Percentiles rank a stretch among this genome's conserved stretches.
phyloP scores from a whole-genome alignment of 179 eudicot species.

The Silene vulgaris region DNA sequence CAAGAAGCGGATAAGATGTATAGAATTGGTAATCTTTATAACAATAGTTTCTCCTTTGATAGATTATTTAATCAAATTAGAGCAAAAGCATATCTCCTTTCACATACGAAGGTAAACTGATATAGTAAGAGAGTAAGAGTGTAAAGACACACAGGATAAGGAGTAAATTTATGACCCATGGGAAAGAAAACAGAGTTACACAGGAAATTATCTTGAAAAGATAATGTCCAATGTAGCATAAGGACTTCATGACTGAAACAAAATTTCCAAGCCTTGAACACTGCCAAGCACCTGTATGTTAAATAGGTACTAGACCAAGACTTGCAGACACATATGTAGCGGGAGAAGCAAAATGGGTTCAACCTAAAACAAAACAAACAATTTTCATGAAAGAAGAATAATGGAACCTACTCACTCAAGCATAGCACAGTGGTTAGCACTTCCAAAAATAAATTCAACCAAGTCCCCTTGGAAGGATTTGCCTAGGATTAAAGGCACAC shows the following conservation, averaged over 20 bases:
- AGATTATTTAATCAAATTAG: not conserved
- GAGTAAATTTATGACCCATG: not conserved
- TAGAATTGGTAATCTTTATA: not conserved
- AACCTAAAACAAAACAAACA: slow-evolving; percentile 4
- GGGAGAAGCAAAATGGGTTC: not conserved
- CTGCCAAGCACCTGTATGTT: not conserved
- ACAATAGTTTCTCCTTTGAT: not conserved
- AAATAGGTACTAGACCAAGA: not conserved
- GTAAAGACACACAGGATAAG: not conserved
- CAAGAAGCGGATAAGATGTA: slow-evolving; percentile 1
- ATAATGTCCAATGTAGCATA: not conserved
- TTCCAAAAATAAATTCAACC: too few species aligned
- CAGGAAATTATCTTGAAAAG: not conserved
- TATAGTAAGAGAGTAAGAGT: not conserved
- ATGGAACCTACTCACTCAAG: not conserved
- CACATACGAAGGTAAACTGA: not conserved
- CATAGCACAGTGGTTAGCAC: not conserved
- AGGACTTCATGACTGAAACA: not conserved
- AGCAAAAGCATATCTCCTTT: not conserved
- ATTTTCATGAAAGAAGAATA: not conserved
- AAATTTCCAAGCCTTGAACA: slow-evolving; percentile 2
- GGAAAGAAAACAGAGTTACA: not conserved
- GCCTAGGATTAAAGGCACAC: not conserved
- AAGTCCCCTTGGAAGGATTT: not conserved
- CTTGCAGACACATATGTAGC: not conserved